Evolutionary conservation across 2,329 filamentous ascomycete species (phyloP).

Genomic region (Xylogone sp.): DNA sequence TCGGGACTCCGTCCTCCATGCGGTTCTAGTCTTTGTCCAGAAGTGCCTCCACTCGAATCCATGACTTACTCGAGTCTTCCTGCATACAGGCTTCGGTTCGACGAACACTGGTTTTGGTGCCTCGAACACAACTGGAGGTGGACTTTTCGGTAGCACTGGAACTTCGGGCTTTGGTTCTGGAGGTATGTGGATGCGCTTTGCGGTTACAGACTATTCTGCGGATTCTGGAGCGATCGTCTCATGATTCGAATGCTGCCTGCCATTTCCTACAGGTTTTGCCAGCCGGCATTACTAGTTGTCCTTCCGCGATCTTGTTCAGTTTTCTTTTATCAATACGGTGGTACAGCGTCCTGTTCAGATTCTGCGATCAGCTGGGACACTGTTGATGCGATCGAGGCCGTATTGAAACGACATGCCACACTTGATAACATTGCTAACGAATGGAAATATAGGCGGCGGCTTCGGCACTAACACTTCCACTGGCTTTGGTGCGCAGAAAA

Average conservation of each 20-base stretch:
- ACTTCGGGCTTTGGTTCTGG: conserved; percentile 32
- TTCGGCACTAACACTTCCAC: conserved; percentile 41
- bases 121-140: conserved; percentile 29
- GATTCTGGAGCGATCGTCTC: conserved; percentile 8
- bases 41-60: conserved; percentile 18
- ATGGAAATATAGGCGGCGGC: conserved; percentile 19
- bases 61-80: conserved; percentile 29
- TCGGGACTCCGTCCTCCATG: conserved; percentile 5
- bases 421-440: conserved; percentile 14
- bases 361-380: not conserved
- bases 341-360: not conserved
- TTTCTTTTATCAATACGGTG: not conserved
- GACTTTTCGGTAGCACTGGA: conserved; percentile 36
- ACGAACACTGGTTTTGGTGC: conserved; percentile 35
- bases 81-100: conserved; percentile 37
- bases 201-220: conserved; percentile 16
- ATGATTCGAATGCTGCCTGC: not conserved
- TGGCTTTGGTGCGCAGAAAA: conserved; percentile 30
- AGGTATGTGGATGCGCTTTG: conserved; percentile 32
- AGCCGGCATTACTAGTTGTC: not conserved
- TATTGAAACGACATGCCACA: conserved; percentile 1
- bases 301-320: not conserved
- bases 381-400: not conserved
- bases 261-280: not conserved
- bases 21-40: conserved; percentile 1